These are phyloP conservation scores for Venturia nashicola DNA, from an alignment of 2,329 filamentous ascomycete genomes.

Conservation along the genomic window DNA sequence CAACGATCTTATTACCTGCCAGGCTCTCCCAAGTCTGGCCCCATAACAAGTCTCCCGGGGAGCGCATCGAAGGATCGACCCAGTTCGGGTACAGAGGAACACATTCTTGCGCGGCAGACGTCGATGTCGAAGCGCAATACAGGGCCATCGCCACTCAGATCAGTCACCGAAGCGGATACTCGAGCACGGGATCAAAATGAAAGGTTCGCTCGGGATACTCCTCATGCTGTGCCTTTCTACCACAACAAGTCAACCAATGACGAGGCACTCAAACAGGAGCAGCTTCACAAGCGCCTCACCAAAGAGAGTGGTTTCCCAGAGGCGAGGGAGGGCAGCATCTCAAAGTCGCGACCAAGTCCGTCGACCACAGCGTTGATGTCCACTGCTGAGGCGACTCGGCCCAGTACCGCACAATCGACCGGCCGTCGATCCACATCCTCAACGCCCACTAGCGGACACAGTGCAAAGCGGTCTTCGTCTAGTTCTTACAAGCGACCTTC, in stretches of 20 bases:
- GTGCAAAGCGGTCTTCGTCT: constrained; percentile 20
- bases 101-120: background rate
- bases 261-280: background rate
- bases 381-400: background rate
- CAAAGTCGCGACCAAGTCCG: background rate
- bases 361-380: background rate
- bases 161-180: background rate
- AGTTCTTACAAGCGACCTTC: constrained; percentile 23
- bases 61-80: background rate
- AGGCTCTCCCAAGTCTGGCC: background rate
- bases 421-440: constrained; percentile 4
- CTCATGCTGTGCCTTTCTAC: constrained; percentile 9
- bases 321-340: background rate
- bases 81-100: background rate
- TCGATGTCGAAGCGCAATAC: constrained; percentile 2
- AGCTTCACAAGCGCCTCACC: background rate
- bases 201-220: background rate
- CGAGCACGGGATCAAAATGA: background rate
- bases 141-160: constrained; percentile 1
- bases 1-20: constrained; percentile 10
- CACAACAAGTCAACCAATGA: background rate
- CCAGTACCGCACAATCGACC: background rate
- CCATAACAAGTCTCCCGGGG: background rate
- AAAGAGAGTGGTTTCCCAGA: background rate
- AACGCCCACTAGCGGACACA: constrained; percentile 20